Percentiles rank a stretch among this genome's conserved stretches.
phyloP scores from a whole-genome alignment of 306 rosid genomes.

The Corylus avellana region DNA sequence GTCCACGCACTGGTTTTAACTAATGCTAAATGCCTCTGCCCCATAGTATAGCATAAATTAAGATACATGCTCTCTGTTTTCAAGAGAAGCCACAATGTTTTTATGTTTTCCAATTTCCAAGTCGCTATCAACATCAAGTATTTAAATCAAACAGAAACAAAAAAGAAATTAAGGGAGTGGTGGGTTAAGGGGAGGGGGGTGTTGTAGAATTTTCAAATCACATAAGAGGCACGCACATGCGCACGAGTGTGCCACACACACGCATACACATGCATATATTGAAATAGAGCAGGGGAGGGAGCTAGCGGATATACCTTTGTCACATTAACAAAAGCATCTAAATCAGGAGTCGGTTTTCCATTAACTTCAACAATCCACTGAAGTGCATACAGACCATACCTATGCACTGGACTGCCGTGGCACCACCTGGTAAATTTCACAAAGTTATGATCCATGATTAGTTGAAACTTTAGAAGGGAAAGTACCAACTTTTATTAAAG shows the following conservation, averaged over 20 bases:
- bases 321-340: conserved; percentile 77
- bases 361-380: conserved; percentile 95
- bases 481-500: neutral
- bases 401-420: conserved; percentile 94
- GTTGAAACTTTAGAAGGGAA: neutral
- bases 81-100: too few relatives aligned
- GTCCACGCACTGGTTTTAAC: too few relatives aligned
- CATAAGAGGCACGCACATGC: too few relatives aligned
- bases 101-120: too few relatives aligned
- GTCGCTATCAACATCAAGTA: too few relatives aligned
- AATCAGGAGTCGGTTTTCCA: conserved; percentile 81
- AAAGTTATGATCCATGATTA: conserved; percentile 21
- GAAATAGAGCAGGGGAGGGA: neutral
- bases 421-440: conserved; percentile 70
- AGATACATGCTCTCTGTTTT: too few relatives aligned
- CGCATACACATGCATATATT: neutral
- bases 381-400: conserved; percentile 94
- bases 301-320: conserved; percentile 58
- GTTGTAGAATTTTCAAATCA: too few relatives aligned
- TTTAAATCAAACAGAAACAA: too few relatives aligned
- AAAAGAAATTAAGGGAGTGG: too few relatives aligned
- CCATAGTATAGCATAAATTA: too few relatives aligned
- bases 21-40: too few relatives aligned
- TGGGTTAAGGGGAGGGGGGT: too few relatives aligned
- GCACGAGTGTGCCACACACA: neutral